phyloP scores from a whole-genome alignment of 1,139 yeast genomes.

The Yamadazyma pseudoaaseri region DNA sequence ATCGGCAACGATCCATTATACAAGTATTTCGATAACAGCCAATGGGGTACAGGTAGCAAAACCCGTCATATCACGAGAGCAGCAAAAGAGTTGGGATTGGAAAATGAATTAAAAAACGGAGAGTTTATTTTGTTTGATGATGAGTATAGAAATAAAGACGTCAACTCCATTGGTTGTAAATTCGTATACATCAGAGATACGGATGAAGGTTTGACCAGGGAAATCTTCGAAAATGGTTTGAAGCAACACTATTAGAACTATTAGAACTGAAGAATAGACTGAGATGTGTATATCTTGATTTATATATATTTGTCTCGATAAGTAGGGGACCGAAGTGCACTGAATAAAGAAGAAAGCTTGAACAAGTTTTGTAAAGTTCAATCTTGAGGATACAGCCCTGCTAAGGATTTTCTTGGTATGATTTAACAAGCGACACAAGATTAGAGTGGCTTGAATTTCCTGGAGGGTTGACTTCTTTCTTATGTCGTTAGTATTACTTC shows the following conservation, averaged over 20 bases:
- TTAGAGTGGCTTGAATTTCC: conserved; percentile 46
- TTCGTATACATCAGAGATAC: conserved; percentile 52
- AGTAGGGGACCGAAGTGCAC: too few species aligned
- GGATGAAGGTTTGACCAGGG: conserved; percentile 49
- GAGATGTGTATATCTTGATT: neutral
- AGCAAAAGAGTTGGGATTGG: conserved; percentile 36
- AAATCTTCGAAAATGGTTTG: conserved; percentile 45
- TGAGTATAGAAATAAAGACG: conserved; percentile 66
- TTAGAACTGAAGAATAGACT: neutral
- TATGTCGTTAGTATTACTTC: conserved; percentile 28
- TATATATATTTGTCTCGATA: too few species aligned
- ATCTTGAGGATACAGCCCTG: conserved; percentile 19
- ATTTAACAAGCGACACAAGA: conserved; percentile 49
- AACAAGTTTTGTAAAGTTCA: conserved; percentile 10
- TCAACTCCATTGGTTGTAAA: conserved; percentile 57
- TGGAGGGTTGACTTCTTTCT: conserved; percentile 50
- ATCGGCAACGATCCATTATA: conserved; percentile 47
- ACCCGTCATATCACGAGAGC: conserved; percentile 53
- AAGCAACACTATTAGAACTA: conserved; percentile 7
- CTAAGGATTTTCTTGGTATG: conserved; percentile 33
- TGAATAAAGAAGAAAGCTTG: too few species aligned
- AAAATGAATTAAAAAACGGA: conserved; percentile 41
- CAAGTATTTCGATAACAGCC: conserved; percentile 49
- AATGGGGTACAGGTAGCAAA: conserved; percentile 72
- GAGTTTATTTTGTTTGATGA: conserved; percentile 70